A percentile compares a stretch with the other conserved stretches of the same genome.
Conservation (phyloP, 345 rosid genomes). For the Eucalyptus shirleyi region DNA sequence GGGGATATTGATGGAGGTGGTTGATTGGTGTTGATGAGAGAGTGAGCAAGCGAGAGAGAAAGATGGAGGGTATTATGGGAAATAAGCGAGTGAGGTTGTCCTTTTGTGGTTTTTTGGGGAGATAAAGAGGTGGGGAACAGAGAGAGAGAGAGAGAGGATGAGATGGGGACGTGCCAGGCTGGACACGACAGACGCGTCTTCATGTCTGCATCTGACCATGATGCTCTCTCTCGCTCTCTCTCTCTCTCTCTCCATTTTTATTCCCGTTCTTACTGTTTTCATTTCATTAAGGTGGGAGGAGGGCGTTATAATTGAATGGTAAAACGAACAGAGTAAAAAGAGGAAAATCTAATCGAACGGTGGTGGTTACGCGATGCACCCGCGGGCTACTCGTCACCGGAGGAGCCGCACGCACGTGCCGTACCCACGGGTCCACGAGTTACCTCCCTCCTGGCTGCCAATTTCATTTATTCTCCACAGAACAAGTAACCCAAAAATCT, state of each 20-base stretch:
- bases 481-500: too few species aligned
- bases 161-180: not conserved
- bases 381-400: not conserved
- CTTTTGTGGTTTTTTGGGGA: not conserved
- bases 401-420: not conserved
- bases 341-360: not conserved
- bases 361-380: not conserved
- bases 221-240: not conserved
- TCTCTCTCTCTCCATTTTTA: not conserved
- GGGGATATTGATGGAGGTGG: not conserved
- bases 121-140: not conserved
- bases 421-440: not conserved
- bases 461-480: not conserved
- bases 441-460: not conserved
- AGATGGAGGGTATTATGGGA: conserved; percentile 17
- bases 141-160: too few species aligned
- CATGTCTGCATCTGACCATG: not conserved
- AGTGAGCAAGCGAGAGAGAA: not conserved
- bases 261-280: not conserved
- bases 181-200: not conserved
- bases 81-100: not conserved
- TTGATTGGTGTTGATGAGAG: not conserved
- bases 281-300: not conserved
- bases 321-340: not conserved
- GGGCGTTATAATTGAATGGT: not conserved